These are phyloP conservation scores for Candida wancherniae DNA, from an alignment of 805 yeast species.

Conservation along the genomic window DNA sequence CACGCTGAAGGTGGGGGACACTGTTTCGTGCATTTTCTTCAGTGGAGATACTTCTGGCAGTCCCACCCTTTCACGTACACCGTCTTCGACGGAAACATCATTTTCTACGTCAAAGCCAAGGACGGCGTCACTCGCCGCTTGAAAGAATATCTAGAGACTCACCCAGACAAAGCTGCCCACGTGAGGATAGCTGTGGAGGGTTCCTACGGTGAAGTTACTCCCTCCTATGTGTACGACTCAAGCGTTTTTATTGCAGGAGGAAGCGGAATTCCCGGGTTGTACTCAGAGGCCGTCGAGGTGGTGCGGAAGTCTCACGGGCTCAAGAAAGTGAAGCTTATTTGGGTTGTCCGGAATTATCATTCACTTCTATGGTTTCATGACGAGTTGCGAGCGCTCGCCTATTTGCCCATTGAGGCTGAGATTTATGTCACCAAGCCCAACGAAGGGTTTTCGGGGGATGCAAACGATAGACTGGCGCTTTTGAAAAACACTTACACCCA, in stretches of 20 bases:
- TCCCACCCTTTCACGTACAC: constrained; percentile 63
- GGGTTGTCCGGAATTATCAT: constrained; percentile 56
- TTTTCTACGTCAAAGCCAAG: constrained; percentile 31
- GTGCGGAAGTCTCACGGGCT: neutral
- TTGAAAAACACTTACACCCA: constrained; percentile 12
- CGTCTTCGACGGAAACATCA: constrained; percentile 8
- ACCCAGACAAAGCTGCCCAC: constrained; percentile 13
- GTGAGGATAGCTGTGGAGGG: constrained; percentile 37
- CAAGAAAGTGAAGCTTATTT: constrained; percentile 42
- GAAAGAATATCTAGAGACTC: constrained; percentile 16
- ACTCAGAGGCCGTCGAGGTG: constrained; percentile 25
- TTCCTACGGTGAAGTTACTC: constrained; percentile 33
- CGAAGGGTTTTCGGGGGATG: neutral
- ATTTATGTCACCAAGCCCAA: constrained; percentile 12
- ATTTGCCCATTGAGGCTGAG: constrained; percentile 24
- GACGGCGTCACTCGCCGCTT: constrained; percentile 28
- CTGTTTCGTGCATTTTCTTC: constrained; percentile 50
- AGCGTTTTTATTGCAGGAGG: constrained; percentile 37
- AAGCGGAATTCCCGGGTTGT: constrained; percentile 40
- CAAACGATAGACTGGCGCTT: constrained; percentile 8
- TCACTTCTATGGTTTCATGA: constrained; percentile 48
- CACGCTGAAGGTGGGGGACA: constrained; percentile 57
- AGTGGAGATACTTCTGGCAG: constrained; percentile 49
- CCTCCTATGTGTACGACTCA: constrained; percentile 25
- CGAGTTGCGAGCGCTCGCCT: constrained; percentile 32